Conservation (phyloP, 23 red algal species). For the Agarophyton chilense region DNA sequence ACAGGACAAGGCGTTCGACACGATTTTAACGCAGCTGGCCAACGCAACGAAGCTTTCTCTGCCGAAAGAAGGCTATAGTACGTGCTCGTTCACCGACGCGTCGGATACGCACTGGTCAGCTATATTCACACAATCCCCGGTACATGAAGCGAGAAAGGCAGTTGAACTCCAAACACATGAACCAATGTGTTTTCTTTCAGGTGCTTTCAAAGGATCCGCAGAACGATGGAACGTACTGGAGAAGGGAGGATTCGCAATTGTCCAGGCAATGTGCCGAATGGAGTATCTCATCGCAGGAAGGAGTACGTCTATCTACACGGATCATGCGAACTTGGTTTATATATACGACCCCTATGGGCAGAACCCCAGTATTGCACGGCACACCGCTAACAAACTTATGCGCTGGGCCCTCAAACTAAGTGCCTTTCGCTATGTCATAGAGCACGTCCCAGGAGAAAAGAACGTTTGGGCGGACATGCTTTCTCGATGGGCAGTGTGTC, state of each 20-base stretch:
- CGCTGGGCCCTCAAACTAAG: slow-evolving; percentile 6
- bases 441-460: neutral
- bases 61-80: neutral
- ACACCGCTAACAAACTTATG: neutral
- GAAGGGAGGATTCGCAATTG: slow-evolving; percentile 28
- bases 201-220: neutral
- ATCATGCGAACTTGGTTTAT: slow-evolving; percentile 9
- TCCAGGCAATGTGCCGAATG: neutral
- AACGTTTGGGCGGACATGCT: slow-evolving; percentile 18
- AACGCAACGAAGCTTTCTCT: neutral
- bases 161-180: slow-evolving; percentile 17
- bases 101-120: slow-evolving; percentile 12
- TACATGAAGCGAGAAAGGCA: neutral
- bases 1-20: neutral
- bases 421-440: slow-evolving; percentile 20
- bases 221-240: neutral
- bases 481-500: neutral
- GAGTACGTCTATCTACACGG: neutral
- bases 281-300: slow-evolving; percentile 4
- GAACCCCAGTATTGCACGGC: neutral
- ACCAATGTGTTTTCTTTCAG: slow-evolving; percentile 16
- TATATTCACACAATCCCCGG: neutral
- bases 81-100: slow-evolving; percentile 27
- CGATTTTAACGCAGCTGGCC: neutral
- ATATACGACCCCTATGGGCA: slow-evolving; percentile 21